A percentile compares a stretch with the other conserved stretches of the same genome.
Evolutionary conservation across 176 grass and related monocot genomes (phyloP).

Genomic region (Bothriochloa decipiens): DNA sequence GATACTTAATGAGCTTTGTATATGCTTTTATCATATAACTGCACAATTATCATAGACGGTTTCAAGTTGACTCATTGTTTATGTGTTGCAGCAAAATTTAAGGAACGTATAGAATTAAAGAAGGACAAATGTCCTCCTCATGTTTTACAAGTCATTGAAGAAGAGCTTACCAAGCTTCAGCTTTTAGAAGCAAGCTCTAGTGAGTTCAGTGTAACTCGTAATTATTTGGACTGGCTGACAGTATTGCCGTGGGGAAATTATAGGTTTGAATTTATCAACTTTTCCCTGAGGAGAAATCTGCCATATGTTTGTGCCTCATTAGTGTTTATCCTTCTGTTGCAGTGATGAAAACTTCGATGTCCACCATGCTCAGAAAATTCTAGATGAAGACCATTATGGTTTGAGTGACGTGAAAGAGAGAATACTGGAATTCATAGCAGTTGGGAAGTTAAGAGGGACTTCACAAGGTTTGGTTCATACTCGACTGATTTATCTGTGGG

Average conservation of each 20-base stretch:
- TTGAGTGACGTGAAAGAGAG: conserved; percentile 98
- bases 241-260: conserved; percentile 97
- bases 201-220: conserved; percentile 97
- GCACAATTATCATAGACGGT: neutral
- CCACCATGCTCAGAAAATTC: conserved; percentile 89
- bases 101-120: conserved; percentile 90
- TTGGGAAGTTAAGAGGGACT: conserved; percentile 93
- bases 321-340: conserved; percentile 32
- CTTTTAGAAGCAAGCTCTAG: conserved; percentile 92
- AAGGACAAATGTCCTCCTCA: conserved; percentile 88
- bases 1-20: conserved; percentile 28
- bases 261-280: conserved; percentile 60
- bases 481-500: conserved; percentile 27
- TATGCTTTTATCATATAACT: conserved; percentile 18
- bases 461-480: conserved; percentile 77
- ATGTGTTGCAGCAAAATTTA: conserved; percentile 80
- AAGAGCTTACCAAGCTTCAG: conserved; percentile 94
- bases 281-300: conserved; percentile 37
- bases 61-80: conserved; percentile 32
- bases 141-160: conserved; percentile 98
- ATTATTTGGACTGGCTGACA: conserved; percentile 99
- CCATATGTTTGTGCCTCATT: conserved; percentile 33
- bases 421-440: conserved; percentile 98
- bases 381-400: conserved; percentile 99
- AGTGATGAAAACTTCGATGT: conserved; percentile 98